Base-by-base conservation (phyloP, 208 protist species). In the Trypanosoma scelopori region DNA sequence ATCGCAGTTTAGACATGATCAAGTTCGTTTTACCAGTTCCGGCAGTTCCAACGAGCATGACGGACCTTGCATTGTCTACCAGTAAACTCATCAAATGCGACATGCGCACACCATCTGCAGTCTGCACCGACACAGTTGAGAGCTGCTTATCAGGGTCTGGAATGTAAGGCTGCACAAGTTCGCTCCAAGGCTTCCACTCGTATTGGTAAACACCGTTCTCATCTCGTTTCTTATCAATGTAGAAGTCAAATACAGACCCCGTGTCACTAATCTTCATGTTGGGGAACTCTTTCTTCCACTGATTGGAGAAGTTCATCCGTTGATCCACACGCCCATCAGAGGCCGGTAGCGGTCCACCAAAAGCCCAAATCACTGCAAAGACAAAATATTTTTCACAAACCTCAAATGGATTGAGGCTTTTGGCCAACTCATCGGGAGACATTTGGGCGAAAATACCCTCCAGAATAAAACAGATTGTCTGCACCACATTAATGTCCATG, bases 11-110 rank as follows among this genome's bases (percentile, higher is more conserved):
- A n/a, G 91, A 90, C 83, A 98, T 97, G 57, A 99, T 95, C 23
- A 99, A 77, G 50, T 96, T 97, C 22, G 98, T 99, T 85, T 99
- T 99, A 47, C 94, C 98, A 11, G 97, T 98, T 74, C 98, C 98
- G 16, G 98, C 94, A 4, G 88, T 97, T 64, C 98, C 98, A 16
- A 98, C 94, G 51, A 99, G 91, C 92, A 99, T 97, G 27, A 98
- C 89, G 37, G 95, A 95, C 62, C 93, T 89, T n/a, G 83, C 82
- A 65, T 97, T 93, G 71, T 97, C 82, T 20, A 98, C 73, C 23
- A 99, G 90, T 22, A 97, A 77, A 50, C 93, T 92, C 81, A 98
- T 97, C 35, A 98, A 69, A 72, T 97, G 97, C 22, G 88, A 96
- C 81, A 98, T 92, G 47, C 98, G 88, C 43, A 96, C 93, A 58